Base-by-base conservation (phyloP, 805 yeast species). In the Hyphopichia homilentoma region DNA sequence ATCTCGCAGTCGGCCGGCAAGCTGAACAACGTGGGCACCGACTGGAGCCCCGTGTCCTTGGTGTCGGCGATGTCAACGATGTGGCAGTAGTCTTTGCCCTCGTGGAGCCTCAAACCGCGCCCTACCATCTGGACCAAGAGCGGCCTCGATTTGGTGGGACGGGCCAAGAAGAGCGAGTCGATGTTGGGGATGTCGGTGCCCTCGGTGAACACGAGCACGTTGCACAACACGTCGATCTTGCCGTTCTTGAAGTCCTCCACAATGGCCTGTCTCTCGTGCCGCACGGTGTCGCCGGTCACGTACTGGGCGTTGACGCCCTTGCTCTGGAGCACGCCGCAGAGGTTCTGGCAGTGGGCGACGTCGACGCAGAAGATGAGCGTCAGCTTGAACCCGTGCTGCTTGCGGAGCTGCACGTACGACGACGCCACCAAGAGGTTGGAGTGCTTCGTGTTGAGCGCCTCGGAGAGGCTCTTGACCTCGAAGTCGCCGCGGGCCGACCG, bases 151-250 rank as follows among this genome's bases (percentile, higher is more conserved):
- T 70, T 70, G 0, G 96, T 84, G 2, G 96, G 96, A 21, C 96
- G 61, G 3, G 85, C 84, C 20, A 89, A 55, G 18, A 89, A 65
- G 8, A 89, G 62, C 19, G 87, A 79, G 49, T 89, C 97, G 35
- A 88, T 82, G 39, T 79, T 79, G 3, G 97, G 97, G 13, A 90
- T 79, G 59, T 89, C 97, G 0, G 97, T 87, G 0, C 97, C 97
- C 54, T 89, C 97, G 0, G 96, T 89, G 45, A 90, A 81, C 5
- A 89, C 85, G 12, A 84, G 86, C 52, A 95, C 93, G 50, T 90
- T 90, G 61, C 93, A 72, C 19, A 89, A 57, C 0, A 90, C 94
- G 4, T 81, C 76, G 13, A 85, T 66, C 11, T 68, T 50, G 0
- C 93, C 88, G 0, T 58, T 44, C 39, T 68, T 71, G 50, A 89